These are phyloP conservation scores for Cutaneotrichosporon cutaneum DNA, from an alignment of 1,284 basidiomycete genomes.

Conservation along the genomic window DNA sequence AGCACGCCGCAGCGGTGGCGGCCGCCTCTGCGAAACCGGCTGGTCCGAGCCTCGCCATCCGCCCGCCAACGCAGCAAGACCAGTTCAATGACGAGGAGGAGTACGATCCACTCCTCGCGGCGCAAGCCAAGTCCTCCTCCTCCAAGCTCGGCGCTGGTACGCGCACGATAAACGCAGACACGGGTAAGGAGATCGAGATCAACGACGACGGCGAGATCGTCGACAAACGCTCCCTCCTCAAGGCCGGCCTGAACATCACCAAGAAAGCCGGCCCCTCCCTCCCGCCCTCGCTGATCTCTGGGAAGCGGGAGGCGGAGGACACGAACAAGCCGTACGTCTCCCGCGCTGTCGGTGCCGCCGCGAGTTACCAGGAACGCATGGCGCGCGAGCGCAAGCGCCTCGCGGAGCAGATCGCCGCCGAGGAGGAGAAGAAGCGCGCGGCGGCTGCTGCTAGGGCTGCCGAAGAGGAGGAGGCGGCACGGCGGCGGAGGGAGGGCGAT, in stretches of 20 bases:
- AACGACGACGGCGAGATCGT: constrained; percentile 98
- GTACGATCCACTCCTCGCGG: constrained; percentile 46
- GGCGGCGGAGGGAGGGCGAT: constrained; percentile 53
- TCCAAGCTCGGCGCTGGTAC: constrained; percentile 13
- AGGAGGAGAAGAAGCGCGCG: constrained; percentile 58
- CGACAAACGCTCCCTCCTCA: constrained; percentile 88
- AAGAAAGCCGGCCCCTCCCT: constrained; percentile 46
- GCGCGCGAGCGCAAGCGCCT: constrained; percentile 73
- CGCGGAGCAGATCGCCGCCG: constrained; percentile 68
- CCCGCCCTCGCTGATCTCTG: constrained; percentile 33
- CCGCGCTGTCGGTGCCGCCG: constrained; percentile 74
- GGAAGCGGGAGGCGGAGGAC: constrained; percentile 19
- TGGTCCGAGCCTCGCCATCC: constrained; percentile 61
- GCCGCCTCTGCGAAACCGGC: constrained; percentile 52
- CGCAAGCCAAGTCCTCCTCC: constrained; percentile 24
- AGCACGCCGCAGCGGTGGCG: constrained; percentile 78
- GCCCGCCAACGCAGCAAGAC: constrained; percentile 21
- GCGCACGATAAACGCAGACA: constrained; percentile 46
- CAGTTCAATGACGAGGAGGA: constrained; percentile 46
- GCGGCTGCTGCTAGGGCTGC: constrained; percentile 60
- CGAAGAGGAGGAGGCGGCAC: constrained; percentile 52
- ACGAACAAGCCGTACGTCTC: constrained; percentile 51
- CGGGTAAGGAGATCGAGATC: constrained; percentile 86
- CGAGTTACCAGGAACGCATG: constrained; percentile 73
- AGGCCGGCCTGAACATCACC: constrained; percentile 83